Evolutionary conservation across 2,329 filamentous ascomycete species (phyloP).

Genomic region (Botrytis elliptica): DNA sequence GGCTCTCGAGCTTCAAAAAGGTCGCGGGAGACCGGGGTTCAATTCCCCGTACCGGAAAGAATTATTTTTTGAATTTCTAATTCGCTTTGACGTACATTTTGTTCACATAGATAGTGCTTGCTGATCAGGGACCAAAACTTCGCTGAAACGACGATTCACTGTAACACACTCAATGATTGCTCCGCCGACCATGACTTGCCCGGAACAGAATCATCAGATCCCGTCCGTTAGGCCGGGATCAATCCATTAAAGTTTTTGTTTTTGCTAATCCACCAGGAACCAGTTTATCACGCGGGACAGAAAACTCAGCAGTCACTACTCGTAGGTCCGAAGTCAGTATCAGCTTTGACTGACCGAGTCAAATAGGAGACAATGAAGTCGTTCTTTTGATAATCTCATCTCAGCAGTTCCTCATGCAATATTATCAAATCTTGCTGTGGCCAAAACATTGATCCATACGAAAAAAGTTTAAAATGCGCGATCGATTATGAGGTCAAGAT

Average conservation of each 20-base stretch:
- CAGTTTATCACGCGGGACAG: background rate
- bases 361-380: background rate
- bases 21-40: conserved; percentile 4
- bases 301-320: background rate
- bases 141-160: background rate
- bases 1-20: background rate
- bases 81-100: background rate
- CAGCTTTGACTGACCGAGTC: background rate
- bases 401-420: background rate
- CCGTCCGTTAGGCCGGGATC: background rate
- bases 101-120: background rate
- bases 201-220: background rate
- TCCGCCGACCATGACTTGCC: background rate
- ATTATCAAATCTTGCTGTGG: background rate
- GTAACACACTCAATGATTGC: background rate
- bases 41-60: background rate
- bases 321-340: background rate
- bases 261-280: background rate
- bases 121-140: background rate
- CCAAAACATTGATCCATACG: background rate
- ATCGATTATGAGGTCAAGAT: background rate
- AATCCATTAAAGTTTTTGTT: background rate
- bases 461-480: background rate
- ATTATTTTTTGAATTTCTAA: fast-evolving
- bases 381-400: background rate